Evolutionary conservation across 352 stramenopile genomes (phyloP), one percentile per base, ranked within the genome.

Genomic region (Pythium scleroteichum): DNA sequence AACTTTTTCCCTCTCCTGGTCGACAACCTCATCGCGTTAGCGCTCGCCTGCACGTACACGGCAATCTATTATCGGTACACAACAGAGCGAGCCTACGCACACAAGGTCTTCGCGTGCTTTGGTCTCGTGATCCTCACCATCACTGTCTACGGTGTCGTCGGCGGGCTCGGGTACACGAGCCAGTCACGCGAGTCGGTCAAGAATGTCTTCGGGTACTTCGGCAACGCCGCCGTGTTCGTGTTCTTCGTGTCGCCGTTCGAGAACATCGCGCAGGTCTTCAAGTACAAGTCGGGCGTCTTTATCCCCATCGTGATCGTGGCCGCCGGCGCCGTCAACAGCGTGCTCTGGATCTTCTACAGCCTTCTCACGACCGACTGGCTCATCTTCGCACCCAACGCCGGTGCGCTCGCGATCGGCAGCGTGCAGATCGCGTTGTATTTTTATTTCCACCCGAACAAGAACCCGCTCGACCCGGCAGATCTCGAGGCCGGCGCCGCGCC

Each of bases 191-290:
- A 16, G 59, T n/a, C 20, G 58, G 19, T 79, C 27, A 71, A 62
- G 23, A 63, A 71, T 27, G 50, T 78, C 12, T 60, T 78, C 13
- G 74, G 72, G 0, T 79, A 75, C 48, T 48, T 83, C 42, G 66
- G 64, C 16, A 77, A 82, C 51, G 40, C 74, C 12, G 71, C 79
- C 13, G 72, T 71, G 2, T 41, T 87, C 45, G 59, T 85, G 50
- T 75, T 87, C 19, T 83, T 82, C 63, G 73, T 57, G 27, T 84
- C 75, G 40, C 78, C 78, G 10, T 85, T 87, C 42, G 70, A 79
- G 26, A 87, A 79, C 45, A 24, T 58, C 14, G 1, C 26, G 14
- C 14, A 59, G 12, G 38, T 68, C 3, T 59, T 55, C 48, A 39
- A 38, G 54, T 50, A 60, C 40, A 52, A 53, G 24, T 81, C 69